Evolutionary conservation across 345 rosid species (phyloP), one percentile per base, ranked within the genome.

Genomic region (Physaria fendleri): DNA sequence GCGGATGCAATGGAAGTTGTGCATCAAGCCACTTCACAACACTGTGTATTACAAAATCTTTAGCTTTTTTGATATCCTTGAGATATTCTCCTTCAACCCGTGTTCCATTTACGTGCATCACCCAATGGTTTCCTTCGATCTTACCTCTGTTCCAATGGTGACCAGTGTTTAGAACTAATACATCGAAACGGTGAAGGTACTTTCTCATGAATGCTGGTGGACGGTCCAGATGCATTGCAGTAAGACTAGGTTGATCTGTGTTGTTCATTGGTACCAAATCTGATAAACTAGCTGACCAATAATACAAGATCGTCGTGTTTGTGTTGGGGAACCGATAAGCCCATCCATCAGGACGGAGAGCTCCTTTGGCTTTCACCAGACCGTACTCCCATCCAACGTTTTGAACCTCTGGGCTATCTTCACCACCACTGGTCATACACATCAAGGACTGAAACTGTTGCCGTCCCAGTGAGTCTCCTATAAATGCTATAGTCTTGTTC

Each of bases 141-240:
- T 87, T 87, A 3, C 89, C 89, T 74, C 76, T 64, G 76, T 84
- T 87, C 95, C 95, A 84, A n/a, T 87, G 91, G 63, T 87, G 95
- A 13, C 89, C 95, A 0, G 95, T 82, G 74, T 87, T 84, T 10
- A 87, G 82, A 57, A 87, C 79, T 49, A 87, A 56, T 21, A 82
- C 79, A 33, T 84, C 82, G 13, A 87, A 81, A 12, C 52, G 71
- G 61, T 70, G 74, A 54, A 87, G 78, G 54, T 42, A 75, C 45
- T 44, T 72, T 52, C 77, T 78, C 79, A 87, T 68, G 78, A 87
- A 82, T 13, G 75, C 81, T 34, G 89, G 85, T 32, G 95, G 89
- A 16, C 77, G 78, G 77, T 87, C 92, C 52, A 84, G 52, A 76
- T 87, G 92, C 92, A 84, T 84, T 15, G 89, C 89, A 0, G 79